Evolutionary conservation across 2,329 filamentous ascomycete genomes (phyloP), one percentile per base, ranked within the genome.

Genomic region (Lanzia echinophila): DNA sequence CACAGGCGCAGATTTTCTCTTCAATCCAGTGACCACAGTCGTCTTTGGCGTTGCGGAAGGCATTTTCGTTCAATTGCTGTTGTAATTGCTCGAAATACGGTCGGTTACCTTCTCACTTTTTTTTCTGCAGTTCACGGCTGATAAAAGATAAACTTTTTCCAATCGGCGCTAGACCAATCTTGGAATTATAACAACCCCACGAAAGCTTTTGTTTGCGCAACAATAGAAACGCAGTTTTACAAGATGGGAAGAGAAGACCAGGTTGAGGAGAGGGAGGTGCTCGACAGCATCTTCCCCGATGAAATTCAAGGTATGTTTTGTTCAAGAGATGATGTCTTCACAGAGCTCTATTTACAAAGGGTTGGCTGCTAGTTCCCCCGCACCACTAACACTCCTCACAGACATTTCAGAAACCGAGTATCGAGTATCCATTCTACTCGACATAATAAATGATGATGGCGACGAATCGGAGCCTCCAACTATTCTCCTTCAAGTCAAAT

Each of bases 281-380:
- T 99, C 69, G 90, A 95, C 68, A 96, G 92, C 57, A 99, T 99
- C 68, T 99, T 97, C 64, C 90, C 94, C 1, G 92, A 99, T 57
- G 94, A 99, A 74, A 96, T 99, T 63, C 92, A 86, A 79, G 87
- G 90, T 92, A 67, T 46, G 70, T 59, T 33, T 51, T 41, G 3
- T 6, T 44, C 36, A 19, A 36, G 31, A 15, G 19, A 54, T 8
- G 10, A 11, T 24, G 10, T 20, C 12, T 36, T 7, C 39, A 36
- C 47, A 50, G 60, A 44, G 62, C 28, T 10, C 31, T 24, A 13
- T 20, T 24, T 13, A 31, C 15, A 32, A 22, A 12, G 11, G 4
- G 34, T 36, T 13, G 7, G 11, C 41, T 22, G 20, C 15, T 12
- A 28, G 41, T 24, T 32, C 13, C 47, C 32, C 52, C 46, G 41